Conservation (phyloP, 345 rosid genomes). For the Kernera saxatilis region DNA sequence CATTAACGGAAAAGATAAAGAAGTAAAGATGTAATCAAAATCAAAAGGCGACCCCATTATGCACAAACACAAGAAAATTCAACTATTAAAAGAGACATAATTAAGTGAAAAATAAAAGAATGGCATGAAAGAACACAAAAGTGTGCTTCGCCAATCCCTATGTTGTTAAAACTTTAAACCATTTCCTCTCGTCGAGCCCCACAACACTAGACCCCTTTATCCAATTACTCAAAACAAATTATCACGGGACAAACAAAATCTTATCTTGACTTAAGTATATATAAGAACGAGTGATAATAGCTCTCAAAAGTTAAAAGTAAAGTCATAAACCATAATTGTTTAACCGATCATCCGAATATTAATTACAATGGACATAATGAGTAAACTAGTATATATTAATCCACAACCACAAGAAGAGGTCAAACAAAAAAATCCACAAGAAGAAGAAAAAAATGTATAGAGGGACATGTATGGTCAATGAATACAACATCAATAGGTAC, state of each 20-base stretch:
- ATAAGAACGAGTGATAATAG: background rate
- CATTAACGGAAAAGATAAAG: background rate
- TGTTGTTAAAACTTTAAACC: background rate
- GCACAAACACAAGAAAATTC: background rate
- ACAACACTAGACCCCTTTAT: background rate
- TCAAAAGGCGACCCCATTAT: background rate
- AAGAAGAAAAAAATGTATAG: no score
- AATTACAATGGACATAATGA: background rate
- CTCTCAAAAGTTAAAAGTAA: background rate
- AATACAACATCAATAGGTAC: no score
- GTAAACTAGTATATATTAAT: no score
- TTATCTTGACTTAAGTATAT: background rate
- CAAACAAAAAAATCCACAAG: no score
- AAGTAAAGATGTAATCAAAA: background rate
- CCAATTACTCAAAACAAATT: background rate
- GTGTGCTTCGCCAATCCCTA: constrained; percentile 16
- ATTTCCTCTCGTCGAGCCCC: background rate
- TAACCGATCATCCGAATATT: background rate
- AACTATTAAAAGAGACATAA: background rate
- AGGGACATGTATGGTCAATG: no score
- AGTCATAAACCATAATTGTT: background rate
- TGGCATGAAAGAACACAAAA: constrained; percentile 13
- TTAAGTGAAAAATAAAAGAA: background rate
- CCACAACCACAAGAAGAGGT: no score
- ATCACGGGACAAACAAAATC: background rate